A percentile compares a stretch with the other conserved stretches of the same genome.
These are phyloP conservation scores for Wickerhamomyces chambardii DNA, from an alignment of 805 yeast genomes.

Conservation along the genomic window DNA sequence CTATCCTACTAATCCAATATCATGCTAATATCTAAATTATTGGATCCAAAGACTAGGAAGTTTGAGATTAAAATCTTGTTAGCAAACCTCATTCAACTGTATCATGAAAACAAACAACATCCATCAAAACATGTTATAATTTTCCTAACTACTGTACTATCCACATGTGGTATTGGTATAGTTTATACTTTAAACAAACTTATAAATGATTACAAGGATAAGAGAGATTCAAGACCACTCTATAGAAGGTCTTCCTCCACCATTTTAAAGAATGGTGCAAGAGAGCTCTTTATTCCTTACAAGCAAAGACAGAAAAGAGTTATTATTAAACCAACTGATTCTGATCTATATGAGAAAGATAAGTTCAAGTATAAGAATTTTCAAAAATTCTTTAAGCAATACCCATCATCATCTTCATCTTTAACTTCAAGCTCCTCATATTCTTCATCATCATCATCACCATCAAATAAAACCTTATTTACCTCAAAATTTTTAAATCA, in stretches of 20 bases:
- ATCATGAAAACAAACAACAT: constrained; percentile 14
- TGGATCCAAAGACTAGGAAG: constrained; percentile 9
- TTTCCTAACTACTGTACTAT: constrained; percentile 15
- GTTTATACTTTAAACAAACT: constrained; percentile 15
- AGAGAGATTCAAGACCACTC: constrained; percentile 17
- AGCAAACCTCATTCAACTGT: constrained; percentile 14
- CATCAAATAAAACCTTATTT: constrained; percentile 17
- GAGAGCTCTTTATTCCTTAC: constrained; percentile 19
- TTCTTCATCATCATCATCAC: too few species aligned
- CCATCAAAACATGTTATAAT: constrained; percentile 20
- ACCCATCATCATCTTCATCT: too few species aligned
- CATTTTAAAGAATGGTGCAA: constrained; percentile 19
- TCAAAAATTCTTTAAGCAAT: constrained; percentile 12
- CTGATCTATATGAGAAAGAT: constrained; percentile 18
- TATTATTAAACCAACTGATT: constrained; percentile 17
- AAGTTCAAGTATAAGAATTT: constrained; percentile 18
- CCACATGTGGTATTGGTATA: constrained; percentile 12
- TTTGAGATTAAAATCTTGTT: constrained; percentile 13
- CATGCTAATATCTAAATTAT: constrained; percentile 8
- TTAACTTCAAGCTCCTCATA: too few species aligned
- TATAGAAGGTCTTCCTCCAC: constrained; percentile 19
- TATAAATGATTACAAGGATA: constrained; percentile 17
- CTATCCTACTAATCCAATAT: too few species aligned
- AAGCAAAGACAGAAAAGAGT: constrained; percentile 18
- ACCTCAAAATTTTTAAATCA: constrained; percentile 67